Evolutionary conservation across 164 flowering plant species (phyloP).

Genomic region (Vitis riparia): DNA sequence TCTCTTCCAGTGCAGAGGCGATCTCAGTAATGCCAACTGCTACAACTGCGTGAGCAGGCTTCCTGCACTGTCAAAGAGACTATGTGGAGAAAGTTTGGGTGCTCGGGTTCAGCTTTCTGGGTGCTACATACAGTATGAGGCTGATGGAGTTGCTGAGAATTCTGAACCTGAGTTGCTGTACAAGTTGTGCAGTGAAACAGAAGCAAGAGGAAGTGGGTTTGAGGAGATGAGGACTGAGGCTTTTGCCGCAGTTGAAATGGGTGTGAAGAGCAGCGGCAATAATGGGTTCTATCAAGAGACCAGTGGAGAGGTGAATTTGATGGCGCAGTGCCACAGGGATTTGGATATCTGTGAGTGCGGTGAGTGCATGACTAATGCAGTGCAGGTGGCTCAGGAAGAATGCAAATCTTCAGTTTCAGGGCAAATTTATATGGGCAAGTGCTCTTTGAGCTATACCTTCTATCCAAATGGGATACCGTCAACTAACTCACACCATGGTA

Average conservation of each 20-base stretch:
- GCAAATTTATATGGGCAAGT: conserved; percentile 36
- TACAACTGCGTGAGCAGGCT: conserved; percentile 27
- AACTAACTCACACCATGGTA: not conserved
- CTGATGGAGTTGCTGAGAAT: conserved; percentile 4
- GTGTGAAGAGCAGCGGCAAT: conserved; percentile 12
- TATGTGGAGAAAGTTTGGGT: conserved; percentile 13
- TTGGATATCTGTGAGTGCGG: conserved; percentile 39
- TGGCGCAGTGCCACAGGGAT: conserved; percentile 47
- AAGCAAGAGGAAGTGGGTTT: not conserved
- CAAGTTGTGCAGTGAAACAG: conserved; percentile 16
- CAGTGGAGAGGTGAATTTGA: conserved; percentile 23
- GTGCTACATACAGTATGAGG: conserved; percentile 29
- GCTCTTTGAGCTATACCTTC: conserved; percentile 34
- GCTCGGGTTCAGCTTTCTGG: conserved; percentile 35
- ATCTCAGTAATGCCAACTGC: conserved; percentile 25
- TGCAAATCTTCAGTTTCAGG: conserved; percentile 32
- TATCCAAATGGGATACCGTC: conserved; percentile 16
- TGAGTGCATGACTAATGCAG: conserved; percentile 37
- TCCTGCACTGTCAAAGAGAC: conserved; percentile 10
- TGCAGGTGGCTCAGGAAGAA: conserved; percentile 29
- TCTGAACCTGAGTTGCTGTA: conserved; percentile 2
- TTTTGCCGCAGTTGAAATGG: conserved; percentile 26
- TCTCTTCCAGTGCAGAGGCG: conserved; percentile 38
- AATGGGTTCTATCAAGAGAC: conserved; percentile 25
- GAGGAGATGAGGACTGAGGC: conserved; percentile 24